Percentiles rank a stretch among this genome's conserved stretches.
Evolutionary conservation across 2,329 filamentous ascomycete species (phyloP).

Genomic region (Aspergillus piperis): DNA sequence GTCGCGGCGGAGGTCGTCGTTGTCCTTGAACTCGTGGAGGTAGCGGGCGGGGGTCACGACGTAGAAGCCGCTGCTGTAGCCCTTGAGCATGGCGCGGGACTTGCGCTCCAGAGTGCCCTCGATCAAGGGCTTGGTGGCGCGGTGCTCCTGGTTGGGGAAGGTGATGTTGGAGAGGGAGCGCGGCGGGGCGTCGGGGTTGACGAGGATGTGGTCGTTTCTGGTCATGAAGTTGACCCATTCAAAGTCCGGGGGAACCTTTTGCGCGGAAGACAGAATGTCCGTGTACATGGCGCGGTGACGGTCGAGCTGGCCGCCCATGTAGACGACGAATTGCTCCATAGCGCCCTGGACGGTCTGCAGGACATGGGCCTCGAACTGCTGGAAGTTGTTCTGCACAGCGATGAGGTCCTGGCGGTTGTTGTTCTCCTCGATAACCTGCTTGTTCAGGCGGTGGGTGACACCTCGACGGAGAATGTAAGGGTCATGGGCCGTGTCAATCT

Average conservation of each 20-base stretch:
- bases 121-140: conserved; percentile 76
- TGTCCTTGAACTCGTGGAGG: conserved; percentile 94
- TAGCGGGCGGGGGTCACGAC: conserved; percentile 86
- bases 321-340: conserved; percentile 79
- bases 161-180: conserved; percentile 71
- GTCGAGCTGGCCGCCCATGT: conserved; percentile 77
- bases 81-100: conserved; percentile 78
- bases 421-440: conserved; percentile 93
- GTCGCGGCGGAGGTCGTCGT: conserved; percentile 66
- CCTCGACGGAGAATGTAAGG: conserved; percentile 85
- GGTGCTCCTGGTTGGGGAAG: conserved; percentile 89
- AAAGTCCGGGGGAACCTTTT: conserved; percentile 78
- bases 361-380: conserved; percentile 82
- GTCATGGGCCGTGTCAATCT: conserved; percentile 71
- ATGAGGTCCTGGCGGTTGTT: conserved; percentile 91
- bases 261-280: conserved; percentile 76
- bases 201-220: conserved; percentile 70
- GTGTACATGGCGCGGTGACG: conserved; percentile 77
- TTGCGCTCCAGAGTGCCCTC: conserved; percentile 90
- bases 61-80: conserved; percentile 81
- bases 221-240: conserved; percentile 86
- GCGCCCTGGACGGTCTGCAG: conserved; percentile 79
- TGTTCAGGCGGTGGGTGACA: conserved; percentile 79
- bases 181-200: conserved; percentile 73
- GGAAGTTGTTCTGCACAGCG: conserved; percentile 86